These are phyloP conservation scores for Rhipidocladum racemiflorum DNA, from an alignment of 176 grass and related monocot genomes.

Conservation along the genomic window DNA sequence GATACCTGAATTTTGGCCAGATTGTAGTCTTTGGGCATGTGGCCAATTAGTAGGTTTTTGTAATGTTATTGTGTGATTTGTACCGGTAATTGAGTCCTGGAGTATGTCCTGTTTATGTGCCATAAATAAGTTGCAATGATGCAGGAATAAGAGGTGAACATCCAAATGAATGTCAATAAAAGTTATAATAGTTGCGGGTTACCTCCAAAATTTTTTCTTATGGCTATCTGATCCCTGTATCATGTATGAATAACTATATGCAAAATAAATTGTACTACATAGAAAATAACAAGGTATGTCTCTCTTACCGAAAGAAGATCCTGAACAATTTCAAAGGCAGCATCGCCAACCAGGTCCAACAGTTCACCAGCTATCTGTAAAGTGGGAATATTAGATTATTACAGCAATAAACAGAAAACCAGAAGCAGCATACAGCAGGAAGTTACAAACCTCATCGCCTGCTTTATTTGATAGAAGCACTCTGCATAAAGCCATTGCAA, in stretches of 20 bases:
- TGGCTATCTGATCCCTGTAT: not conserved
- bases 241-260: not conserved
- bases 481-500: constrained; percentile 84
- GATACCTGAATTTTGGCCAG: constrained; percentile 12
- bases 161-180: not conserved
- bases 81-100: not conserved
- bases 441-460: constrained; percentile 70
- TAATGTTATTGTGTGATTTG: not conserved
- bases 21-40: not conserved
- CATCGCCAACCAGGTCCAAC: constrained; percentile 84
- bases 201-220: not conserved
- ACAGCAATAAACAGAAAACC: constrained; percentile 3
- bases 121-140: constrained; percentile 30
- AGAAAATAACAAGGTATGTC: constrained; percentile 7
- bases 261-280: constrained; percentile 19
- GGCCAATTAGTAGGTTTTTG: not conserved
- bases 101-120: constrained; percentile 14
- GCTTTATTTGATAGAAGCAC: constrained; percentile 84
- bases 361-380: constrained; percentile 83
- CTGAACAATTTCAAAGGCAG: constrained; percentile 86
- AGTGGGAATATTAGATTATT: constrained; percentile 24
- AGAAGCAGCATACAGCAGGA: constrained; percentile 5
- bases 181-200: not conserved
- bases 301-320: constrained; percentile 74
- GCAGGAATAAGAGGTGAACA: constrained; percentile 9